phyloP scores from a whole-genome alignment of 768 basidiomycete species.

The Mycena amicta region DNA sequence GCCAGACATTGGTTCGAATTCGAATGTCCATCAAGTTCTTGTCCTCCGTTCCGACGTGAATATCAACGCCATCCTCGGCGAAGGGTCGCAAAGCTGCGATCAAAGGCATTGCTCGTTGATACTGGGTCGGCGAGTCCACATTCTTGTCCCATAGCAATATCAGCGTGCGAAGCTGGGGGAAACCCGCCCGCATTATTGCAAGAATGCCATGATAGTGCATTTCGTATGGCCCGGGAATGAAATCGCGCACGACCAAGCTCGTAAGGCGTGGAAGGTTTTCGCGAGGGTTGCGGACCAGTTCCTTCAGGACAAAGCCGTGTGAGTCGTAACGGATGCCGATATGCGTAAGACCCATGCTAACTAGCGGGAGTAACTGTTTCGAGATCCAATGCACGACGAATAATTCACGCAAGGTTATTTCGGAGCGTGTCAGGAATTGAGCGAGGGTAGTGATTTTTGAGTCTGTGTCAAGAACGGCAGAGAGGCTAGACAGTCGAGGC shows the following conservation, averaged over 20 bases:
- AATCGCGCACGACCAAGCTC: neutral
- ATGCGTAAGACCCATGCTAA: neutral
- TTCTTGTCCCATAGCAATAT: too few species aligned
- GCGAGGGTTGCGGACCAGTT: neutral
- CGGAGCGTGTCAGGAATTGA: neutral
- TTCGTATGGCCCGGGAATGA: too few species aligned
- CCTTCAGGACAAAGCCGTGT: neutral
- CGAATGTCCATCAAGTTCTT: too few species aligned
- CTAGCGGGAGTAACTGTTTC: neutral
- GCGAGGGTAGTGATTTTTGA: neutral
- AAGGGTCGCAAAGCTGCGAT: too few species aligned
- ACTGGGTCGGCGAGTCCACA: too few species aligned
- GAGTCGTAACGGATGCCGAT: neutral
- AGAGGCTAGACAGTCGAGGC: neutral
- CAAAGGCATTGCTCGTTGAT: too few species aligned
- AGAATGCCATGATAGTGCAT: too few species aligned
- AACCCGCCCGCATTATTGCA: too few species aligned
- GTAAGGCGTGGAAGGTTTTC: neutral
- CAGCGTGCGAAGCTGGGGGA: too few species aligned
- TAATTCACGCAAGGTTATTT: neutral
- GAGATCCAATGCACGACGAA: neutral
- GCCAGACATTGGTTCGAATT: too few species aligned
- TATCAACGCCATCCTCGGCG: too few species aligned
- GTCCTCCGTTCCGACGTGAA: too few species aligned
- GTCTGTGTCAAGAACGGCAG: neutral